Conservation (phyloP, 1,139 yeast genomes). For the Blastobotrys indianensis region DNA sequence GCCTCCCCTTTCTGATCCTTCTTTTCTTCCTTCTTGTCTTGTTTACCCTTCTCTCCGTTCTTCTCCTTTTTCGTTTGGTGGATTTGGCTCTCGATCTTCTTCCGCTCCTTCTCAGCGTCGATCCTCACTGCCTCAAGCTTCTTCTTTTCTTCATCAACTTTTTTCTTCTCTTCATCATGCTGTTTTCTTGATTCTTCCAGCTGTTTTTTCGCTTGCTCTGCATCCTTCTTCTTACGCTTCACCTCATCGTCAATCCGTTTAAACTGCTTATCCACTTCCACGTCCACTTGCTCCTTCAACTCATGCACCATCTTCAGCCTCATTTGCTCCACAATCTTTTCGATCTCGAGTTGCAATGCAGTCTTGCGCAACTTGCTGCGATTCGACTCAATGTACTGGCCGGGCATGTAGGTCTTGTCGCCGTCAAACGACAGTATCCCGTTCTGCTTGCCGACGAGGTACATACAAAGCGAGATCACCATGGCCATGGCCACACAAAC, state of each 20-base stretch:
- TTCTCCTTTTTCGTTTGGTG: background rate
- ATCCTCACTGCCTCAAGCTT: background rate
- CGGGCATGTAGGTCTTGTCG: background rate
- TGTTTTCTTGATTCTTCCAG: background rate
- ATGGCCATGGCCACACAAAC: no score
- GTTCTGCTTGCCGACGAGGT: no score
- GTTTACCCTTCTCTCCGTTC: no score
- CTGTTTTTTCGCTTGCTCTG: background rate
- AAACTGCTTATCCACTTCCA: slow-evolving; percentile 1
- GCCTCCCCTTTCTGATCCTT: no score
- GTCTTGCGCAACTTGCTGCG: background rate
- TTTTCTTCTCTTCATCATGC: background rate
- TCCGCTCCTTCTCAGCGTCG: background rate
- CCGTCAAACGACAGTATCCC: background rate
- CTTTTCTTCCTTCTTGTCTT: no score
- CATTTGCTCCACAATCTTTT: background rate
- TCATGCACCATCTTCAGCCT: background rate
- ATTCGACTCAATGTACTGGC: background rate
- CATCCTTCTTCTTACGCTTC: background rate
- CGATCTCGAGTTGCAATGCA: background rate
- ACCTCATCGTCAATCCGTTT: background rate
- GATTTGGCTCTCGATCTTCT: background rate
- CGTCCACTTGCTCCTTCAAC: slow-evolving; percentile 1
- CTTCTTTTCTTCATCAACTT: background rate
- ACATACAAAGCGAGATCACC: no score